Percentiles rank a stretch among this genome's conserved stretches.
Evolutionary conservation across 345 rosid species (phyloP).

Genomic region (Erucastrum elatum): DNA sequence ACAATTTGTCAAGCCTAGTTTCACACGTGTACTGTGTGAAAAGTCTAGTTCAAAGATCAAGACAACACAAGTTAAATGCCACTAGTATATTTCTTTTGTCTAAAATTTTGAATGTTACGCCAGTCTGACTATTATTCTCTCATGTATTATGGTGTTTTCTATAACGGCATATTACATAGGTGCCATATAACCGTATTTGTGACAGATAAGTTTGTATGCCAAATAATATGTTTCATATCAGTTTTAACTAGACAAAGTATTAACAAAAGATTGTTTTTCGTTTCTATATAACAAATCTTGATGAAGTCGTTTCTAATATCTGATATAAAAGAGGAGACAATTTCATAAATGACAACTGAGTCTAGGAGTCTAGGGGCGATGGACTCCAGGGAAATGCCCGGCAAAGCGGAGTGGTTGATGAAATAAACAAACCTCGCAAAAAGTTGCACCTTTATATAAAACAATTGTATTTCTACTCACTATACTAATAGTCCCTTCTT

Average conservation of each 20-base stretch:
- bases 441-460: background rate
- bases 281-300: background rate
- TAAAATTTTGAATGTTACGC: background rate
- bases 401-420: slow-evolving; percentile 37
- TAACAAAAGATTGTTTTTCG: background rate
- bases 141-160: background rate
- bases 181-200: background rate
- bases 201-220: background rate
- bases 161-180: background rate
- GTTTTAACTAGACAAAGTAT: background rate
- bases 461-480: background rate
- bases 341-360: background rate
- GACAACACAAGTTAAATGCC: slow-evolving; percentile 6
- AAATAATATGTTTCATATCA: background rate
- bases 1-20: background rate
- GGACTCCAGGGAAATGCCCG: slow-evolving; percentile 25
- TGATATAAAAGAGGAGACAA: background rate
- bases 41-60: background rate
- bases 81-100: background rate
- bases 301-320: background rate
- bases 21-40: slow-evolving; percentile 45
- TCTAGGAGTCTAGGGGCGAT: slow-evolving; percentile 25
- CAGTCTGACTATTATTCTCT: slow-evolving; percentile 5
- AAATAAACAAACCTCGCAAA: slow-evolving; percentile 25
- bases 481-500: background rate